Evolutionary conservation across 2,329 filamentous ascomycete genomes (phyloP).

Genomic region (Lojkania enalia): DNA sequence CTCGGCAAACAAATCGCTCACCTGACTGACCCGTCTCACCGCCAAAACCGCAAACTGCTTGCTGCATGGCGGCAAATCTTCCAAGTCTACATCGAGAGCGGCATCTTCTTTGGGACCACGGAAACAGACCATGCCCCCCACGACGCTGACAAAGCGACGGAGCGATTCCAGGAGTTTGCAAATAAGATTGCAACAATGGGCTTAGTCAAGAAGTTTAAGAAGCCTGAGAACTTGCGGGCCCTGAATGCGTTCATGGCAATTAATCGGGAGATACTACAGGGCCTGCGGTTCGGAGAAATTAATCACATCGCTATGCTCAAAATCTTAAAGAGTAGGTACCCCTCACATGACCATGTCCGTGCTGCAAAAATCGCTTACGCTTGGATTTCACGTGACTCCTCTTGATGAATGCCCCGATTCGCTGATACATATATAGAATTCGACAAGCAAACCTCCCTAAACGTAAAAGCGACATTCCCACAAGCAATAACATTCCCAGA

Average conservation of each 20-base stretch:
- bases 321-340: conserved; percentile 75
- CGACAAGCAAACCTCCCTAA: conserved; percentile 79
- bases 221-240: conserved; percentile 65
- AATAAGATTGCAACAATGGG: conserved; percentile 64
- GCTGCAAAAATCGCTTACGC: too few species aligned
- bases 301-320: conserved; percentile 78
- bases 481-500: conserved; percentile 59
- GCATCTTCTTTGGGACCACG: conserved; percentile 79
- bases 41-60: conserved; percentile 65
- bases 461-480: conserved; percentile 66
- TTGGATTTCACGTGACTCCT: too few species aligned
- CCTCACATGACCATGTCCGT: background rate
- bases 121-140: conserved; percentile 72
- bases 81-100: conserved; percentile 76
- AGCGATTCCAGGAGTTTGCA: conserved; percentile 73
- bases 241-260: conserved; percentile 71
- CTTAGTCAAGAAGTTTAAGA: conserved; percentile 64
- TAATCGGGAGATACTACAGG: conserved; percentile 76
- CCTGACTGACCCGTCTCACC: conserved; percentile 66
- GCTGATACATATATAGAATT: conserved; percentile 62
- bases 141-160: conserved; percentile 65
- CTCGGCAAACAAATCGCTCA: conserved; percentile 67
- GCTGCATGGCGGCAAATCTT: conserved; percentile 80
- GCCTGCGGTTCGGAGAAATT: conserved; percentile 81
- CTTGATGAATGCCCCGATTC: background rate